Evolutionary conservation across 306 rosid genomes (phyloP).

Genomic region (Acacia confusa): DNA sequence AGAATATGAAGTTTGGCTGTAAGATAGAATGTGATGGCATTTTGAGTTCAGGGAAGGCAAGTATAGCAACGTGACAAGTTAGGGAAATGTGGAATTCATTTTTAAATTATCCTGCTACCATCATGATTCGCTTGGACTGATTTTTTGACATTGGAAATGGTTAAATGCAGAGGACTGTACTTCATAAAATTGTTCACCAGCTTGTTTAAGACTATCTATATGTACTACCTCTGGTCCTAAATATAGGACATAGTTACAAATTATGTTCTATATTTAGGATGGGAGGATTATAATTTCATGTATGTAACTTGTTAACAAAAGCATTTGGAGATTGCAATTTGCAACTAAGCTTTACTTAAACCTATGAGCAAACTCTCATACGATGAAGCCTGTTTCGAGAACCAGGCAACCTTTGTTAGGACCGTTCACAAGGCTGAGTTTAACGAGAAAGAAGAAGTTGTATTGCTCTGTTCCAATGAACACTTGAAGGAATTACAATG

Average conservation of each 20-base stretch:
- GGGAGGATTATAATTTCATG: too few species aligned
- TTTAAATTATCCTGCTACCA: background rate
- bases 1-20: background rate
- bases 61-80: background rate
- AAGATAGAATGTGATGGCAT: background rate
- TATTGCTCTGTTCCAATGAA: too few species aligned
- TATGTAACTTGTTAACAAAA: background rate
- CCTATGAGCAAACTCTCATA: background rate
- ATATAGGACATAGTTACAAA: too few species aligned
- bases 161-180: background rate
- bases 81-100: background rate
- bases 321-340: background rate
- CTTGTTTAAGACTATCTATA: background rate
- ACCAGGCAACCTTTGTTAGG: background rate
- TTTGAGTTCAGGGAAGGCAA: background rate
- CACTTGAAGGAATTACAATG: too few species aligned
- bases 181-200: background rate
- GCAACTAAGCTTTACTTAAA: conserved; percentile 8
- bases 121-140: background rate
- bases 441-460: too few species aligned
- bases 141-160: conserved; percentile 1
- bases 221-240: too few species aligned
- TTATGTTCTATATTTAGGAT: too few species aligned
- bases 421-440: too few species aligned
- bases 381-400: conserved; percentile 6